Evolutionary conservation across 257 asterid genomes (phyloP), one percentile per base, ranked within the genome.

Genomic region (Plantago ovata): DNA sequence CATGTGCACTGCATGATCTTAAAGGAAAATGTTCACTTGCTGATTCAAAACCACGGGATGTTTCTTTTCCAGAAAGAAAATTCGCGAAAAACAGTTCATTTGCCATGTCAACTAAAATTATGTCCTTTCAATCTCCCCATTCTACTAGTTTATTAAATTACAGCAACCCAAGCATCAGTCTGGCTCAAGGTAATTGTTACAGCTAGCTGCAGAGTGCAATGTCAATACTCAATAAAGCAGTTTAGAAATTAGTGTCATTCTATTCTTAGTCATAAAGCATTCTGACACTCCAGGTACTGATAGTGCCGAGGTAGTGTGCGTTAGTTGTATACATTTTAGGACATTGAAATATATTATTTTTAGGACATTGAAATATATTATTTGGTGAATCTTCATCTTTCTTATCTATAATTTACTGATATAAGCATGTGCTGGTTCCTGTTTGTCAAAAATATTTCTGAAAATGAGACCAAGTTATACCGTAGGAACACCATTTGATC

Each of bases 1-100:
- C 56, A 5, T 74, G 78, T 53, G 70, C 78, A 40, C 23, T 74
- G 67, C 80, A 71, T 54, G 48, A 78, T 12, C 6, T 1, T 42
- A 63, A 66, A 41, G 64, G 53, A n/a, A 44, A n/a, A 18, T 61
- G 70, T 36, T 47, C 69, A 11, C 71, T 49, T 13, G 18, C 45
- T 10, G 36, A 57, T 21, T 56, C 50, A 20, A 43, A 58, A 9
- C 7, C 9, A 21, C 59, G 60, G 53, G 69, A 42, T 36, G 23
- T 68, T 23, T 44, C 78, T 0, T 75, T 70, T 9, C 68, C 63
- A 1, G 63, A 38, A 53, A 53, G 56, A 44, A 45, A 70, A 19
- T 14, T 58, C 6, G 7, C 15, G 43, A 62, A 53, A 3, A 57
- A 20, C 1, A 40, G 42, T 42, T 56, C 60, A 3, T 7, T 42